These are phyloP conservation scores for Elasticomyces elasticus DNA, from an alignment of 495 filamentous ascomycete species.

Conservation along the genomic window DNA sequence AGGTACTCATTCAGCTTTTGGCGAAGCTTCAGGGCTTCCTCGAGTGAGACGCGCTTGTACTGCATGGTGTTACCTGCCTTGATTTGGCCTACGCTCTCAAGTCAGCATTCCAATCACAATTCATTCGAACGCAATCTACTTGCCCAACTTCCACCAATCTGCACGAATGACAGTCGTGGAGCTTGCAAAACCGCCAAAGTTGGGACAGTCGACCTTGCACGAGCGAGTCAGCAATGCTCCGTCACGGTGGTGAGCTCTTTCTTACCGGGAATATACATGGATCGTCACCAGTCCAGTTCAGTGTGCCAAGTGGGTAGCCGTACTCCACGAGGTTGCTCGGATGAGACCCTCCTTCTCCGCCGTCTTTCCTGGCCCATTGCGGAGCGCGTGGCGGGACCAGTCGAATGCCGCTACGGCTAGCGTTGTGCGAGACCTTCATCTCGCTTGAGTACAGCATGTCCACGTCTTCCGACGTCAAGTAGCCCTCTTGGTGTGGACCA, in stretches of 20 bases:
- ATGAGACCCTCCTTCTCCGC: conserved; percentile 51
- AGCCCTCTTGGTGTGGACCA: conserved; percentile 49
- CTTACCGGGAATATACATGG: conserved; percentile 45
- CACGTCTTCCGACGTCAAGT: conserved; percentile 41
- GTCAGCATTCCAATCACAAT: too few relatives aligned
- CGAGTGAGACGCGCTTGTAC: conserved; percentile 37
- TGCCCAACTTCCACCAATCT: conserved; percentile 47
- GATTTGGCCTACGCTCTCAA: conserved; percentile 35
- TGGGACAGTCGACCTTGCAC: conserved; percentile 23
- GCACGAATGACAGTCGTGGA: conserved; percentile 45
- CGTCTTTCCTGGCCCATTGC: conserved; percentile 46
- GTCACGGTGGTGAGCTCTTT: neutral
- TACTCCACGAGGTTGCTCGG: conserved; percentile 52
- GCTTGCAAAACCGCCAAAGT: conserved; percentile 50
- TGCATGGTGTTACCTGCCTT: conserved; percentile 48
- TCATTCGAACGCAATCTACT: too few relatives aligned
- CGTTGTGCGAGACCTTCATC: conserved; percentile 46
- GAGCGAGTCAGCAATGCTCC: neutral
- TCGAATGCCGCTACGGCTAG: conserved; percentile 47
- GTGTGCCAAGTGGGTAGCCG: conserved; percentile 36
- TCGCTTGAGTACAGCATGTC: conserved; percentile 46
- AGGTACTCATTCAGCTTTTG: conserved; percentile 33
- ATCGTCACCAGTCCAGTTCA: conserved; percentile 27
- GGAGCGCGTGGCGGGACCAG: conserved; percentile 44
- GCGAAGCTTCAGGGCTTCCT: conserved; percentile 36